These are phyloP conservation scores for Botrytis fragariae DNA, from an alignment of 2,329 filamentous ascomycete species.

Conservation along the genomic window DNA sequence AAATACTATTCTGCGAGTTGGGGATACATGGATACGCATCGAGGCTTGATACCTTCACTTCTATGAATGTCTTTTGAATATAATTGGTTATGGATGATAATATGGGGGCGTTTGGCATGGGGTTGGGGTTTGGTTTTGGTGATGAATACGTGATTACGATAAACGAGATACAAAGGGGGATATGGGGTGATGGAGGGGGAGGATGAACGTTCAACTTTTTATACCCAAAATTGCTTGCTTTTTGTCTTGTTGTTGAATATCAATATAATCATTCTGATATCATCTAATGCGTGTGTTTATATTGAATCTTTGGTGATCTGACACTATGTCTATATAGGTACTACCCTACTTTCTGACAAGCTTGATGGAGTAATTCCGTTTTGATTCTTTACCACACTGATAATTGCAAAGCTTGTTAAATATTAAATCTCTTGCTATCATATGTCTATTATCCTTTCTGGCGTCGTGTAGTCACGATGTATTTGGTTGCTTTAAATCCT, in stretches of 20 bases:
- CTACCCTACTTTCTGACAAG: too few relatives aligned
- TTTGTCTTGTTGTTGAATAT: not conserved
- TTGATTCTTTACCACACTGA: rapidly evolving
- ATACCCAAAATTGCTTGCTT: slow-evolving; percentile 4
- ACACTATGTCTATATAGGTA: not conserved
- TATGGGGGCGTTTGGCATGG: not conserved
- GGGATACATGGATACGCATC: not conserved
- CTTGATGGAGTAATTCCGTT: not conserved
- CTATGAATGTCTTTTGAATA: not conserved
- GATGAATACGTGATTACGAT: not conserved
- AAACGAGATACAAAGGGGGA: not conserved
- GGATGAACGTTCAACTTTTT: not conserved
- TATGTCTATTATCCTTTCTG: not conserved
- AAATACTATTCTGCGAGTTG: not conserved
- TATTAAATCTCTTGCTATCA: not conserved
- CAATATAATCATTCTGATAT: not conserved
- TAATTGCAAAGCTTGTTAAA: not conserved
- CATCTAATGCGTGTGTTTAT: too few relatives aligned
- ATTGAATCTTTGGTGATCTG: too few relatives aligned
- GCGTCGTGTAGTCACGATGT: not conserved
- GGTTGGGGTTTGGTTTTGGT: not conserved
- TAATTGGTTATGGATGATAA: not conserved
- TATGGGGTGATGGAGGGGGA: not conserved
- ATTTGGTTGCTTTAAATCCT: not conserved
- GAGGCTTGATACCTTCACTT: not conserved